A percentile compares a stretch with the other conserved stretches of the same genome.
phyloP scores from a whole-genome alignment of 495 filamentous ascomycete species.

The Talaromyces adpressus region DNA sequence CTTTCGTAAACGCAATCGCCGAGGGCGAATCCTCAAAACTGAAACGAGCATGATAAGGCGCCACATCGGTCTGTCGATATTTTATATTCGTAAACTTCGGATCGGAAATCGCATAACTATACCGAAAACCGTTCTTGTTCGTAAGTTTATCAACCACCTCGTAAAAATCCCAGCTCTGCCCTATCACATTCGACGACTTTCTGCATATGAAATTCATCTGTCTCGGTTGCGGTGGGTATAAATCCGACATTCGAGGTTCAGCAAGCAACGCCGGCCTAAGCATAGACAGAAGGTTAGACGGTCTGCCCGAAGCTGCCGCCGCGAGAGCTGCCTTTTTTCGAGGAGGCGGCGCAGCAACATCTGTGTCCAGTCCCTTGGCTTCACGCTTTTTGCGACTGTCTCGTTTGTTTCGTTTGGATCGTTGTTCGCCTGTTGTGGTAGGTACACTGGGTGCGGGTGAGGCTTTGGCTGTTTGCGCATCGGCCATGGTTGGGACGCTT shows the following conservation, averaged over 20 bases:
- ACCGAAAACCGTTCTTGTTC: constrained; percentile 88
- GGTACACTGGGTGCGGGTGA: constrained; percentile 30
- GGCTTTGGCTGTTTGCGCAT: constrained; percentile 25
- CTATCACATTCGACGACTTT: constrained; percentile 26
- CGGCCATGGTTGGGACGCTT: constrained; percentile 21
- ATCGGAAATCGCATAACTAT: constrained; percentile 86
- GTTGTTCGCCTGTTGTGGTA: constrained; percentile 27
- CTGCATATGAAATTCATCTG: constrained; percentile 33
- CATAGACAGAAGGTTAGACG: constrained; percentile 26
- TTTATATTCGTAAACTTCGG: constrained; percentile 76
- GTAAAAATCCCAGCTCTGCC: constrained; percentile 37
- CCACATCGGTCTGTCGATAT: constrained; percentile 81
- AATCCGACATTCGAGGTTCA: constrained; percentile 30
- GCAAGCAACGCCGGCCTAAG: constrained; percentile 27
- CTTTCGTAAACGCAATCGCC: constrained; percentile 42
- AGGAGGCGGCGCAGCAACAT: constrained; percentile 20
- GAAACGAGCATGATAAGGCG: constrained; percentile 72
- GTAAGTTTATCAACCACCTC: constrained; percentile 58
- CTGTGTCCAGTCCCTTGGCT: constrained; percentile 50
- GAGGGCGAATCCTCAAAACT: constrained; percentile 88
- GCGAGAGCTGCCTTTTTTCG: constrained; percentile 31
- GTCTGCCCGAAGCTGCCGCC: constrained; percentile 22
- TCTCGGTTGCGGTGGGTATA: constrained; percentile 32
- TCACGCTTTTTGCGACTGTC: constrained; percentile 67
- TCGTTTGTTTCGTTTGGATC: constrained; percentile 37